Evolutionary conservation across 805 yeast species (phyloP).

Genomic region (Teunomyces pallodes): DNA sequence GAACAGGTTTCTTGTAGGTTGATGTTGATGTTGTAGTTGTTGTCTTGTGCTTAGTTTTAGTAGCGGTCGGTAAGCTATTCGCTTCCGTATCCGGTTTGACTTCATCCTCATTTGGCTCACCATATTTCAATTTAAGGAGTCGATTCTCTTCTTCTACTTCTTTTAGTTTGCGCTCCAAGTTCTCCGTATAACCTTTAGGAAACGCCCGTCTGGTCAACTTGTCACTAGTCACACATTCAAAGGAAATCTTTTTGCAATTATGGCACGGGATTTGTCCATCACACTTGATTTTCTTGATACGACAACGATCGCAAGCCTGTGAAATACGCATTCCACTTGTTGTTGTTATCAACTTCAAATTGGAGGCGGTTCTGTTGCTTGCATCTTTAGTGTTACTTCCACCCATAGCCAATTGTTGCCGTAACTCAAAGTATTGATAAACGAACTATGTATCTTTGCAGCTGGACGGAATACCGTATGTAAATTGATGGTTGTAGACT

Average conservation of each 20-base stretch:
- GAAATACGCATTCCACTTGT: conserved; percentile 51
- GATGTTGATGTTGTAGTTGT: conserved; percentile 7
- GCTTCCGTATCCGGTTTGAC: background rate
- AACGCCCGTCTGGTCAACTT: conserved; percentile 73
- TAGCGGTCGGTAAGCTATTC: background rate
- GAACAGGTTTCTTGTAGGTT: conserved; percentile 11
- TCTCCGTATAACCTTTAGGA: conserved; percentile 80
- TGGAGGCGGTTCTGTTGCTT: conserved; percentile 19
- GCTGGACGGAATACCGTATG: background rate
- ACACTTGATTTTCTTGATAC: conserved; percentile 74
- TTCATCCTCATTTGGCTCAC: background rate
- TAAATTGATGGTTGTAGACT: background rate
- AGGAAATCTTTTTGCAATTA: conserved; percentile 63
- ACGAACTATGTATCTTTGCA: background rate
- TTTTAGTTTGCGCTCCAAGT: conserved; percentile 60
- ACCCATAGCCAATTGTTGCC: background rate
- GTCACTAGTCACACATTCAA: conserved; percentile 70
- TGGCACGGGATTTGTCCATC: conserved; percentile 72
- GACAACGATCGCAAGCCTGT: conserved; percentile 81
- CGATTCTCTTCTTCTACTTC: conserved; percentile 57
- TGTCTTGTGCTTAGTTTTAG: background rate
- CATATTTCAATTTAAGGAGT: conserved; percentile 21
- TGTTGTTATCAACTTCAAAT: conserved; percentile 38
- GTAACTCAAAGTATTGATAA: background rate
- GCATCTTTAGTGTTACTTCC: conserved; percentile 2